phyloP scores from a whole-genome alignment of 2,329 filamentous ascomycete species.

The Fusarium sp. region DNA sequence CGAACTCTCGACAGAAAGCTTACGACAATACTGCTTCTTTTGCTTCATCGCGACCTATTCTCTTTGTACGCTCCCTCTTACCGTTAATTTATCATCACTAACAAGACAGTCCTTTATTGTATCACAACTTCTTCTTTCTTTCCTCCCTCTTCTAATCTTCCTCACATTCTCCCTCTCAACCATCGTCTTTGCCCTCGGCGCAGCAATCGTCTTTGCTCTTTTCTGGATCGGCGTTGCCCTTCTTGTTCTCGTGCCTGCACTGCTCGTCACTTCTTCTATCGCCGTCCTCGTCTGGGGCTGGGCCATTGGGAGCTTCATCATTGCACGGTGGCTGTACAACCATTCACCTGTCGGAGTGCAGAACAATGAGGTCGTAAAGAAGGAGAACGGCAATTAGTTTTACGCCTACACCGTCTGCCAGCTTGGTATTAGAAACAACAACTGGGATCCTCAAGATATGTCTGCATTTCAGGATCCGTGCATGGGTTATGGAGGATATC shows the following conservation, averaged over 20 bases:
- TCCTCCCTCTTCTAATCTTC: conserved; percentile 75
- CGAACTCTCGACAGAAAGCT: conserved; percentile 65
- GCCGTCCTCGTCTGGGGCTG: conserved; percentile 73
- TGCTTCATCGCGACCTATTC: conserved; percentile 69
- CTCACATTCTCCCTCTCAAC: conserved; percentile 69
- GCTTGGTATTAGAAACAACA: background rate
- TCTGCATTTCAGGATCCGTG: conserved; percentile 16
- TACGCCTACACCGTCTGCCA: conserved; percentile 6
- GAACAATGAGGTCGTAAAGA: conserved; percentile 37
- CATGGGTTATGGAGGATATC: background rate
- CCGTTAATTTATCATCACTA: background rate
- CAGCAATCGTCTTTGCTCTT: conserved; percentile 70
- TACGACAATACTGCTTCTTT: conserved; percentile 63
- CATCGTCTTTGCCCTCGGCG: conserved; percentile 67
- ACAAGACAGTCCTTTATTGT: conserved; percentile 69
- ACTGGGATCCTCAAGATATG: conserved; percentile 21
- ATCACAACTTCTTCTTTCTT: conserved; percentile 69
- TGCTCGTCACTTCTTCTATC: conserved; percentile 70
- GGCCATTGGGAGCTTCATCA: conserved; percentile 67
- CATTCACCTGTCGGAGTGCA: conserved; percentile 40
- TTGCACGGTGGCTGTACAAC: conserved; percentile 57
- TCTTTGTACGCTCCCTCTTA: conserved; percentile 64
- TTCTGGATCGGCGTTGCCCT: conserved; percentile 74
- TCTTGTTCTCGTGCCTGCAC: conserved; percentile 71
- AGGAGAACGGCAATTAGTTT: conserved; percentile 30